These are phyloP conservation scores for Cichorium intybus DNA, from an alignment of 140 eudicot genomes.

Conservation along the genomic window DNA sequence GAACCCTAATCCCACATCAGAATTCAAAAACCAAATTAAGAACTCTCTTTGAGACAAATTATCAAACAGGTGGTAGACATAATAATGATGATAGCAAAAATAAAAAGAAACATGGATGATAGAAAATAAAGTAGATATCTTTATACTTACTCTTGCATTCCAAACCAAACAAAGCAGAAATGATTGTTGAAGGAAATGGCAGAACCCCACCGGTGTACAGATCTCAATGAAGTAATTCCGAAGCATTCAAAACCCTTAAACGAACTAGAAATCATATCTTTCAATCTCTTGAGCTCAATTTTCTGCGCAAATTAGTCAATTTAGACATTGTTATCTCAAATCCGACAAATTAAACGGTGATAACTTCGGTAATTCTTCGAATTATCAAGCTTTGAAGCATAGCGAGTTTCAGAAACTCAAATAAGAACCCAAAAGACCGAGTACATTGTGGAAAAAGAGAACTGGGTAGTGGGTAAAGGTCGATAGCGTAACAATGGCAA, in stretches of 20 bases:
- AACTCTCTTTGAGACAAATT: constrained; percentile 15
- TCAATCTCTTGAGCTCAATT: constrained; percentile 43
- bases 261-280: constrained; percentile 41
- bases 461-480: not conserved
- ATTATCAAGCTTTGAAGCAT: constrained; percentile 10
- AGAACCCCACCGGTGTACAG: constrained; percentile 60
- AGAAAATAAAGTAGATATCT: constrained; percentile 32
- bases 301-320: constrained; percentile 11
- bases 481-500: not conserved
- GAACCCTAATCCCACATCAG: constrained; percentile 20
- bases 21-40: constrained; percentile 11
- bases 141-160: constrained; percentile 49
- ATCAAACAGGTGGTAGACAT: constrained; percentile 23
- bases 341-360: not conserved
- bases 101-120: constrained; percentile 24
- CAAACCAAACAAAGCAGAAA: constrained; percentile 44
- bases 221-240: constrained; percentile 72
- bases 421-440: constrained; percentile 2
- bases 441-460: not conserved
- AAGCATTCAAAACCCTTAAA: constrained; percentile 35
- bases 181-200: constrained; percentile 30
- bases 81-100: constrained; percentile 4
- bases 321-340: constrained; percentile 3
- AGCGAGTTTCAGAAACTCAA: constrained; percentile 2
- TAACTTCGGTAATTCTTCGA: constrained; percentile 4